These are phyloP conservation scores for Cladophialophora exuberans DNA, from an alignment of 2,329 filamentous ascomycete genomes.

Conservation along the genomic window DNA sequence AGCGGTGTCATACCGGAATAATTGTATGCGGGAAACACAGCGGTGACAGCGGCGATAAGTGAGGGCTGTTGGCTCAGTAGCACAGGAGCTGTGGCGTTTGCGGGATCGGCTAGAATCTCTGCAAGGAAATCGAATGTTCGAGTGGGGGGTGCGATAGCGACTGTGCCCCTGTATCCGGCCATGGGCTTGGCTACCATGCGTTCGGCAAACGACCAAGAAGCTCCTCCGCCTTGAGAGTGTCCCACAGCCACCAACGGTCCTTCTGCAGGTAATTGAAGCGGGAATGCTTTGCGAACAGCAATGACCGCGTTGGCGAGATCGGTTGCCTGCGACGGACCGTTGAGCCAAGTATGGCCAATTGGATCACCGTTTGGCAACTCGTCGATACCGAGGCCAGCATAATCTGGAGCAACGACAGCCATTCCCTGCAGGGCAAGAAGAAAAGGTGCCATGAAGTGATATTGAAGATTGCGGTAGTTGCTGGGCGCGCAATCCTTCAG, in stretches of 20 bases:
- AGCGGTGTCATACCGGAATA: conserved; percentile 5
- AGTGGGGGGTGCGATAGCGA: background rate
- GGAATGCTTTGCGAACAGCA: conserved; percentile 49
- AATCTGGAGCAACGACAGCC: conserved; percentile 51
- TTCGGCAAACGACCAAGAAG: conserved; percentile 47
- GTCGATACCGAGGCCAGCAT: conserved; percentile 49
- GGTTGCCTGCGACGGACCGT: conserved; percentile 43
- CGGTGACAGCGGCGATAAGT: conserved; percentile 3
- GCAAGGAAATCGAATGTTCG: background rate
- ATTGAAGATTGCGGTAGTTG: conserved; percentile 46
- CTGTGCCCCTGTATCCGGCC: conserved; percentile 24
- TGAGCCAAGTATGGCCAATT: conserved; percentile 41
- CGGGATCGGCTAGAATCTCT: background rate
- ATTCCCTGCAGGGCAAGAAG: conserved; percentile 48
- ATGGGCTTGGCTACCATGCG: conserved; percentile 38
- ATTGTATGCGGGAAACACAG: conserved; percentile 10
- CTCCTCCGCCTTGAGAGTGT: conserved; percentile 53
- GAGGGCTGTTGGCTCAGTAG: background rate
- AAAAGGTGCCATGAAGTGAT: conserved; percentile 46
- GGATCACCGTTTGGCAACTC: background rate
- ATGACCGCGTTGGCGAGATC: conserved; percentile 50
- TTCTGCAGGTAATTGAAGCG: background rate
- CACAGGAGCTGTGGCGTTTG: background rate
- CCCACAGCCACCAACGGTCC: conserved; percentile 51
- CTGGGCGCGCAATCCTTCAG: conserved; percentile 47